phyloP scores from a whole-genome alignment of 352 stramenopile species.

The Globisporangium spiculum region DNA sequence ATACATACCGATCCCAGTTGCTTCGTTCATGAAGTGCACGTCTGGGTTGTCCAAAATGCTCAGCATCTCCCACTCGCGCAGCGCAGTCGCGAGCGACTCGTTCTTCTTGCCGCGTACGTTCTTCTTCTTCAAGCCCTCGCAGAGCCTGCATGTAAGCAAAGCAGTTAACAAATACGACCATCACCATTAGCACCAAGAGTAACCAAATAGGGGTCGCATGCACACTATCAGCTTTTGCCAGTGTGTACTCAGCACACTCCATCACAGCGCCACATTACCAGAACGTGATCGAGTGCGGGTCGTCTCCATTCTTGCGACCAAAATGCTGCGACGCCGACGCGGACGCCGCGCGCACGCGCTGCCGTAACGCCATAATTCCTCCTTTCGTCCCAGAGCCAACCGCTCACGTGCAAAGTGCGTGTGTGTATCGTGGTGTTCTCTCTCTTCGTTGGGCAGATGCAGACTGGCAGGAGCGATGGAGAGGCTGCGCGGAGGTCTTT shows the following conservation, averaged over 20 bases:
- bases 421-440: background rate
- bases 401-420: background rate
- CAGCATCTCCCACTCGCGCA: slow-evolving; percentile 51
- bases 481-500: background rate
- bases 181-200: background rate
- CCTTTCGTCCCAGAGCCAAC: background rate
- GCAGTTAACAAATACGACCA: background rate
- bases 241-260: background rate
- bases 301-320: slow-evolving; percentile 44
- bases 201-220: background rate
- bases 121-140: slow-evolving; percentile 68
- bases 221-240: background rate
- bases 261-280: slow-evolving; percentile 31
- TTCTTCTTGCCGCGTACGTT: slow-evolving; percentile 43
- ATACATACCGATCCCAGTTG: slow-evolving; percentile 43
- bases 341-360: slow-evolving; percentile 43
- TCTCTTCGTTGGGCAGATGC: background rate
- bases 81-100: slow-evolving; percentile 39
- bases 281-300: slow-evolving; percentile 45
- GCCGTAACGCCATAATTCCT: slow-evolving; percentile 34
- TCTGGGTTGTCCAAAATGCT: slow-evolving; percentile 33
- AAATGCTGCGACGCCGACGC: slow-evolving; percentile 52
- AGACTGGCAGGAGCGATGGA: background rate
- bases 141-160: slow-evolving; percentile 38
- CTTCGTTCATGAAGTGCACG: slow-evolving; percentile 76